Evolutionary conservation across 176 grass and related monocot genomes (phyloP).

Genomic region (Areca catechu): DNA sequence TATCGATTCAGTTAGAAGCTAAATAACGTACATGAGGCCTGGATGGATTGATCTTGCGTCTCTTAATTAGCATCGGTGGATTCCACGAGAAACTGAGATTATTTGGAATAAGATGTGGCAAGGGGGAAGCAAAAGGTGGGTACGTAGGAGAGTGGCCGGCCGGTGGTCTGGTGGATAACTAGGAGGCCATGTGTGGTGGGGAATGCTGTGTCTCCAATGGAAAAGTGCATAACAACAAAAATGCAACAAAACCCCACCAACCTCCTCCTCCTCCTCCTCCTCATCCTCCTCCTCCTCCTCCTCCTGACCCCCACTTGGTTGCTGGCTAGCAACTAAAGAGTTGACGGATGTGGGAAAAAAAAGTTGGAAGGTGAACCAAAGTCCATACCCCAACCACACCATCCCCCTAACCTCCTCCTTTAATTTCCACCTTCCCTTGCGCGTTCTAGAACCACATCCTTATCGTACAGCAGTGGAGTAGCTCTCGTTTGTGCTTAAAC

Average conservation of each 20-base stretch:
- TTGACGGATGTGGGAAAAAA: constrained; percentile 35
- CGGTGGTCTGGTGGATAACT: constrained; percentile 26
- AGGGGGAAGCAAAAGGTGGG: constrained; percentile 24
- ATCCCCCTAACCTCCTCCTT: constrained; percentile 40
- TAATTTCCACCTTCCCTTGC: constrained; percentile 30
- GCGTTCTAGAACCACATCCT: constrained; percentile 40
- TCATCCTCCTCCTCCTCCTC: constrained; percentile 1
- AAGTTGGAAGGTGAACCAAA: constrained; percentile 25
- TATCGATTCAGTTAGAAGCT: too few relatives aligned
- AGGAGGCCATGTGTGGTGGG: constrained; percentile 32
- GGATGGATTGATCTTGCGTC: too few relatives aligned
- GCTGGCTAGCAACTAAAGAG: constrained; percentile 24
- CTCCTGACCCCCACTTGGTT: constrained; percentile 35
- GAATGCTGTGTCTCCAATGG: constrained; percentile 6
- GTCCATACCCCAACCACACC: constrained; percentile 28
- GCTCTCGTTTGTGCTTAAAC: too few relatives aligned
- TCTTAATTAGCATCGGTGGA: too few relatives aligned
- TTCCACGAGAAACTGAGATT: too few relatives aligned
- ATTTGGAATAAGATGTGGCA: constrained; percentile 1
- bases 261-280: background rate
- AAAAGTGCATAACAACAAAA: constrained; percentile 22
- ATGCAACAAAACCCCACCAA: background rate
- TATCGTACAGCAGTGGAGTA: background rate
- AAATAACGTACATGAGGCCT: too few relatives aligned
- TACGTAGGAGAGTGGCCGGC: constrained; percentile 31